A percentile compares a stretch with the other conserved stretches of the same genome.
Evolutionary conservation across 306 rosid genomes (phyloP).

Genomic region (Glycine tomentella): DNA sequence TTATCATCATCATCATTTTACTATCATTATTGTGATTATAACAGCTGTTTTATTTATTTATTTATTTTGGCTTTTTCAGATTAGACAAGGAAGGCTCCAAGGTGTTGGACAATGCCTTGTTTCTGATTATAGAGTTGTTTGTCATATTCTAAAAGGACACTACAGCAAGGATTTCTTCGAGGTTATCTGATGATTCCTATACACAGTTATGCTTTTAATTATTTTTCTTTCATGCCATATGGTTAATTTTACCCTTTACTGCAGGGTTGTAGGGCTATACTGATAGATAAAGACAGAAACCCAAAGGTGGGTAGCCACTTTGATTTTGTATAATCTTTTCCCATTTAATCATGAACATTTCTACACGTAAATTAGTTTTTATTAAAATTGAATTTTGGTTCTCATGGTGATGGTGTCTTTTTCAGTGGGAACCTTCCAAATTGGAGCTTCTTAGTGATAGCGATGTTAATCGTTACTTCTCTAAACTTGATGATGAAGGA

Average conservation of each 20-base stretch:
- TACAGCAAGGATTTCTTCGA: conserved; percentile 90
- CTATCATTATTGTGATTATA: not conserved
- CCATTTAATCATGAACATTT: not conserved
- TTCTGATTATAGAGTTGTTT: conserved; percentile 82
- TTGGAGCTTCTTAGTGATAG: conserved; percentile 63
- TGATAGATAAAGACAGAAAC: conserved; percentile 85
- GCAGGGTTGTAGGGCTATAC: conserved; percentile 97
- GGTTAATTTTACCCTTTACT: conserved; percentile 41
- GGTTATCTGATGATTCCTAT: conserved; percentile 52
- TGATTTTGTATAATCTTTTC: conserved; percentile 1
- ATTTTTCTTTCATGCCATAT: conserved; percentile 32
- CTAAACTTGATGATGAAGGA: conserved; percentile 65
- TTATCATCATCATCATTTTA: not conserved
- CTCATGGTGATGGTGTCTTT: conserved; percentile 36
- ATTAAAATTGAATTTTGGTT: conserved; percentile 31
- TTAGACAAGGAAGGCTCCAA: conserved; percentile 83
- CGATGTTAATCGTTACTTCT: conserved; percentile 59
- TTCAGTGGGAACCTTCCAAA: conserved; percentile 74
- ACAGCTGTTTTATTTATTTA: not conserved
- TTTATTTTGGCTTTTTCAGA: conserved; percentile 52
- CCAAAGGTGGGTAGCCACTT: conserved; percentile 70
- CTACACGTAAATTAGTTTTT: conserved; percentile 3
- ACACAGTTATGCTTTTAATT: conserved; percentile 5
- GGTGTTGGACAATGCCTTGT: conserved; percentile 89
- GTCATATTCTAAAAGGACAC: conserved; percentile 72